Evolutionary conservation across 768 basidiomycete genomes (phyloP).

Genomic region (Leccinum uliginosum): DNA sequence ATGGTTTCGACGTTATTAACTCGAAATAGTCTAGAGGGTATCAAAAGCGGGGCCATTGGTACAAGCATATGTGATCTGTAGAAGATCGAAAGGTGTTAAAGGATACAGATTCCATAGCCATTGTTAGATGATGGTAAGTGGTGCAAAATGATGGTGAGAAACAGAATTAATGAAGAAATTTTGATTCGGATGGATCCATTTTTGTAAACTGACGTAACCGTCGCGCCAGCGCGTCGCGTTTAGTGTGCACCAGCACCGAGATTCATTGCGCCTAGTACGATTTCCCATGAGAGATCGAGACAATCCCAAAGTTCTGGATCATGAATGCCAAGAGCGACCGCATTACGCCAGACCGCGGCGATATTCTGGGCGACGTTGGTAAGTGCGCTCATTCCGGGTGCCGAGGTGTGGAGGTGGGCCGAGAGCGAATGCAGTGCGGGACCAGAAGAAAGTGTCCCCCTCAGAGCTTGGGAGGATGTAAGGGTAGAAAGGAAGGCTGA

Average conservation of each 20-base stretch:
- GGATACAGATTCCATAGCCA: conserved; percentile 27
- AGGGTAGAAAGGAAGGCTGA: conserved; percentile 27
- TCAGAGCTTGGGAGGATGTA: conserved; percentile 27
- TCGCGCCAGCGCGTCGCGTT: conserved; percentile 21
- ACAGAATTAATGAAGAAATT: too few relatives aligned
- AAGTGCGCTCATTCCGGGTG: conserved; percentile 42
- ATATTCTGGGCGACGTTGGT: conserved; percentile 45
- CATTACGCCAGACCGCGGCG: conserved; percentile 70
- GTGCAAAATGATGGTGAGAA: conserved; percentile 26
- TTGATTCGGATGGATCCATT: conserved; percentile 18
- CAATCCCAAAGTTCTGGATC: conserved; percentile 64
- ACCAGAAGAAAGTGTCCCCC: conserved; percentile 45
- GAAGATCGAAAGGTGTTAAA: conserved; percentile 12
- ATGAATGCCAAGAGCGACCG: conserved; percentile 62
- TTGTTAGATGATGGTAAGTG: conserved; percentile 14
- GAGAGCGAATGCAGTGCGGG: conserved; percentile 53
- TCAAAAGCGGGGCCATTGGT: conserved; percentile 17
- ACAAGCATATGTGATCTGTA: conserved; percentile 20
- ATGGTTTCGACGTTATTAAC: conserved; percentile 27
- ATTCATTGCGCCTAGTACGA: conserved; percentile 57
- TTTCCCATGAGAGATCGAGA: conserved; percentile 65
- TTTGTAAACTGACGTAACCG: conserved; percentile 15
- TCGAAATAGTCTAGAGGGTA: conserved; percentile 29
- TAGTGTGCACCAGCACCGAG: conserved; percentile 41
- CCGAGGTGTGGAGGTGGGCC: conserved; percentile 45